These are phyloP conservation scores for Candida mesenterica DNA, from an alignment of 1,139 yeast genomes.

Conservation along the genomic window DNA sequence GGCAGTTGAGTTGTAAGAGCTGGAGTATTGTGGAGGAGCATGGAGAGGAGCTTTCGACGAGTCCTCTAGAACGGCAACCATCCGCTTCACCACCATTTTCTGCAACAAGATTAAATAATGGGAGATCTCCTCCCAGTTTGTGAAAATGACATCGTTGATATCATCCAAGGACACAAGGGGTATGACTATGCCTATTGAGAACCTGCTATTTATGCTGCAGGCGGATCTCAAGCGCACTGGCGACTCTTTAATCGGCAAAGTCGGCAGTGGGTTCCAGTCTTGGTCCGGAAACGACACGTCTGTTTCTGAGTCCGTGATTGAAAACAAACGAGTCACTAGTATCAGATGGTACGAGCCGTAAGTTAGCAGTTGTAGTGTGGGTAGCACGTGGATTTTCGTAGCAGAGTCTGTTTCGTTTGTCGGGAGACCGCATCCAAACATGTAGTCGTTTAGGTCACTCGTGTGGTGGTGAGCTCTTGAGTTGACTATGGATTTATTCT, in stretches of 20 bases:
- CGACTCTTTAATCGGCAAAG: conserved; percentile 24
- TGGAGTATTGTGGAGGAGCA: too few relatives aligned
- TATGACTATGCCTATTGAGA: conserved; percentile 48
- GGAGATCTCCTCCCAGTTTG: conserved; percentile 50
- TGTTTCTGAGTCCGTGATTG: conserved; percentile 31
- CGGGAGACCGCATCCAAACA: conserved; percentile 60
- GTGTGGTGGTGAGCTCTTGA: conserved; percentile 36
- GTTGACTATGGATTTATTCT: conserved; percentile 16
- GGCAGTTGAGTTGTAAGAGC: too few relatives aligned
- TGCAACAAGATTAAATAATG: conserved; percentile 42
- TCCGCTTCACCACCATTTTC: conserved; percentile 34
- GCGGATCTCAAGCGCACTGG: conserved; percentile 5
- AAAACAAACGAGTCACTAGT: conserved; percentile 46
- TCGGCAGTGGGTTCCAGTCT: conserved; percentile 35
- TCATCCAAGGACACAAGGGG: too few relatives aligned
- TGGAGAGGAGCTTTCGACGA: too few relatives aligned
- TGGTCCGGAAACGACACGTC: conserved; percentile 7
- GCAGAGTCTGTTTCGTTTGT: conserved; percentile 44
- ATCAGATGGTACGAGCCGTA: conserved; percentile 37
- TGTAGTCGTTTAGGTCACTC: conserved; percentile 48
- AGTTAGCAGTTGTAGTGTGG: conserved; percentile 40
- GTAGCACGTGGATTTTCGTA: conserved; percentile 50
- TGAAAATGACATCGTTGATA: conserved; percentile 31
- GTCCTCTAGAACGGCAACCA: too few relatives aligned
- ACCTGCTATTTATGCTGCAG: conserved; percentile 32